Evolutionary conservation across 148 eudicot genomes (phyloP).

Genomic region (Salicornia ramosissima): DNA sequence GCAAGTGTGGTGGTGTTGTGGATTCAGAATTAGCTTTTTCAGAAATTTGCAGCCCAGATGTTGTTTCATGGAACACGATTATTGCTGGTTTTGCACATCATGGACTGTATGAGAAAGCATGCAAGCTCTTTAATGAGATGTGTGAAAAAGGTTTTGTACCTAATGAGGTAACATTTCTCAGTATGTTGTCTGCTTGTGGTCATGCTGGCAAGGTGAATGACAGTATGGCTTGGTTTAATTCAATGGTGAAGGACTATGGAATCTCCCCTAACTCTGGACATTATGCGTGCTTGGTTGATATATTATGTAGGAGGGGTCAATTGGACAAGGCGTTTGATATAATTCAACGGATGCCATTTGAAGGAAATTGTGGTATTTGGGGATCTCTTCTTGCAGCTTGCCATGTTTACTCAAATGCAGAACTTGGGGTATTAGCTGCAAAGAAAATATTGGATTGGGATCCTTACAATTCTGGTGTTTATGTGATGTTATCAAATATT

Average conservation of each 20-base stretch:
- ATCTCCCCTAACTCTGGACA: conserved; percentile 33
- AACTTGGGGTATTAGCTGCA: conserved; percentile 40
- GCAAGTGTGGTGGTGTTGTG: conserved; percentile 37
- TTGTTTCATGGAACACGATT: conserved; percentile 48
- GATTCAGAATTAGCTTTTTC: conserved; percentile 34
- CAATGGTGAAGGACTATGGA: conserved; percentile 31
- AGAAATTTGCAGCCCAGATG: conserved; percentile 30
- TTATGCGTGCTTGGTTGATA: conserved; percentile 47
- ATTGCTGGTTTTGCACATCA: conserved; percentile 40
- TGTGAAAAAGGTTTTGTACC: conserved; percentile 25
- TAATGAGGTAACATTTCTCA: conserved; percentile 40
- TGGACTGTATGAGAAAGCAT: conserved; percentile 35
- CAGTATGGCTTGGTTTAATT: conserved; percentile 33
- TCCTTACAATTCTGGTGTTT: conserved; percentile 35
- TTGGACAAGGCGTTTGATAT: conserved; percentile 35
- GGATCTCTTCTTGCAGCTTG: conserved; percentile 50
- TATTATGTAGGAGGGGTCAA: conserved; percentile 41
- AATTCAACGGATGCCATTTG: conserved; percentile 36
- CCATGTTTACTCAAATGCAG: conserved; percentile 29
- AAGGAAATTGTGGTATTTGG: conserved; percentile 38
- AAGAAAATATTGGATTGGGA: conserved; percentile 31
- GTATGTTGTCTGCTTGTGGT: conserved; percentile 32
- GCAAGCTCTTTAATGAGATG: conserved; percentile 29
- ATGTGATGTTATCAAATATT: conserved; percentile 37
- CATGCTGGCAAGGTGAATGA: conserved; percentile 38